Base-by-base conservation (phyloP, 306 rosid species). In the Delonix regia region DNA sequence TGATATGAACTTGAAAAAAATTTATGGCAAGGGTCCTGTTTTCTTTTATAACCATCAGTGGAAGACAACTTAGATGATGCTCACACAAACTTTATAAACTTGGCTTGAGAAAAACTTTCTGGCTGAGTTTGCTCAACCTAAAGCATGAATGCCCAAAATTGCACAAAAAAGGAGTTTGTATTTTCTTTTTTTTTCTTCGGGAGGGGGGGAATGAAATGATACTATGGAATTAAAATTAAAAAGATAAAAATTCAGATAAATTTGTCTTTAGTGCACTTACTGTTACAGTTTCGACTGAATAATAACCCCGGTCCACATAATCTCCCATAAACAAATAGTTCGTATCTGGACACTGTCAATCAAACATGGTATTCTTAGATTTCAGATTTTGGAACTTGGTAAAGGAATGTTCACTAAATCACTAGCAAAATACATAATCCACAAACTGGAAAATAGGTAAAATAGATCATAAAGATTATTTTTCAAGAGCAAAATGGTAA, bases 241-340 rank as follows among this genome's bases (percentile, higher is more conserved):
- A 66, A 71, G 18, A 69, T 48, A 80, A 36, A 69, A 65, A 52
- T 71, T 38, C 12, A 55, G 34, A 70, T 18, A 57, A 30, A 57
- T 44, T 74, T 70, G 62, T 64, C 39, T 5, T 6, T 30, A 71
- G 69, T 28, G 51, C 69, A 83, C 98, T 62, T 91, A 96, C 99
- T 75, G 99, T 91, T 52, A 91, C 99, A 48, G 99, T 96, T 87
- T 96, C 99, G 67, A 96, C 99, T 78, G 98, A 96, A 87, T 93
- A 96, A 87, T 96, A 96, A 41, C 98, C 99, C 18, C 99, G 98
- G 83, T 96, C 99, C 87, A 96, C 99, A 80, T 96, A 96, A 88
- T 96, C 99, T 73, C 99, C 99, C 99, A 96, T 96, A 82, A 96
- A 96, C 84, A 93, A 85, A 88, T 96, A 96, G 86, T 96, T 96